phyloP scores from a whole-genome alignment of 2,329 filamentous ascomycete species.

The Aspergillus costaricaensis region DNA sequence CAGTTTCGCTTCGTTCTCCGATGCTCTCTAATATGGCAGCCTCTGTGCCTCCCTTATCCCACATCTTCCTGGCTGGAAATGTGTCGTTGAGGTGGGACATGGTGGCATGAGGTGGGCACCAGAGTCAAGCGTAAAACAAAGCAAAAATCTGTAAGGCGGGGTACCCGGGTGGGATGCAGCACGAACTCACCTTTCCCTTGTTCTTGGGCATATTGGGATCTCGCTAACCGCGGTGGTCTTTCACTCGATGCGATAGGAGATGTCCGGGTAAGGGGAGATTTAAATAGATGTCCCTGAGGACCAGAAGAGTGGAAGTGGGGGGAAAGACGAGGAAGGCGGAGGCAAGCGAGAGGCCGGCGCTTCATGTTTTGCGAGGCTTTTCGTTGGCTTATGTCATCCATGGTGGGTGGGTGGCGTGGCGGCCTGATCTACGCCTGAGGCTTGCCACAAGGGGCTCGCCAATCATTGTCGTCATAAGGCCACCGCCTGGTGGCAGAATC shows the following conservation, averaged over 20 bases:
- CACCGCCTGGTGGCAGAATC: conserved; percentile 20
- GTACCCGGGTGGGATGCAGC: conserved; percentile 12
- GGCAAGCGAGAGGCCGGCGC: conserved; percentile 22
- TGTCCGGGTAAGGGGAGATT: conserved; percentile 13
- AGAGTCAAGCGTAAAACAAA: conserved; percentile 10
- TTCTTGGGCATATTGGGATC: conserved; percentile 86
- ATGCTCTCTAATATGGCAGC: not conserved
- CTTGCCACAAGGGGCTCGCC: conserved; percentile 18
- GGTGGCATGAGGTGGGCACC: conserved; percentile 20
- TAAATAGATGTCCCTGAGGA: conserved; percentile 17
- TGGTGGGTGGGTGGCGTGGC: conserved; percentile 25
- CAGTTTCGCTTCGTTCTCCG: not conserved
- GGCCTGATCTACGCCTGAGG: conserved; percentile 32
- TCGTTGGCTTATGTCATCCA: conserved; percentile 20
- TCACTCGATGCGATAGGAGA: conserved; percentile 22
- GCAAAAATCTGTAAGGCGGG: conserved; percentile 20
- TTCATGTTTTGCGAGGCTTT: conserved; percentile 23
- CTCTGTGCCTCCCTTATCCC: not conserved
- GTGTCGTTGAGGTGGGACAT: not conserved
- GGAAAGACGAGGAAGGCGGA: conserved; percentile 20
- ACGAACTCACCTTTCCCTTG: conserved; percentile 85
- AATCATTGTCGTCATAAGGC: conserved; percentile 5
- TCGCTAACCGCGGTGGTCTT: conserved; percentile 28
- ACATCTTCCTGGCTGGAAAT: not conserved
- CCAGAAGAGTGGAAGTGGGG: conserved; percentile 20